Evolutionary conservation across 805 yeast species (phyloP).

Genomic region (Metschnikowia corniflorae): DNA sequence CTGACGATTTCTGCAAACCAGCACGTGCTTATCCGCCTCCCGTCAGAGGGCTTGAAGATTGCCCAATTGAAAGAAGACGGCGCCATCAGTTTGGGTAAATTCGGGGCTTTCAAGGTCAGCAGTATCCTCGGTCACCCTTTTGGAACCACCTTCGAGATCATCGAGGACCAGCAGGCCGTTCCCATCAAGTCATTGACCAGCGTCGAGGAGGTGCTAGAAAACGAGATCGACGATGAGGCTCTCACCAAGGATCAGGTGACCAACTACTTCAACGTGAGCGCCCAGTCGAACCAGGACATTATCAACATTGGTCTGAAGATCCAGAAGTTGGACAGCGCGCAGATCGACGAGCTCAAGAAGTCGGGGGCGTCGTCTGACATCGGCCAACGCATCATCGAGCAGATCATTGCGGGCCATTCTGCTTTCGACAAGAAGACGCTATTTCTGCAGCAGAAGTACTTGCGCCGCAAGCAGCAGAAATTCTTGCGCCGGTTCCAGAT

Average conservation of each 20-base stretch:
- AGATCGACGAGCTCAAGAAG: slow-evolving; percentile 78
- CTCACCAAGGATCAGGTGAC: slow-evolving; percentile 39
- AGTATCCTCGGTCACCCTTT: slow-evolving; percentile 75
- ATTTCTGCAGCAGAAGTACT: slow-evolving; percentile 87
- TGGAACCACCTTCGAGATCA: slow-evolving; percentile 87
- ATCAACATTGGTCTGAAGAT: slow-evolving; percentile 64
- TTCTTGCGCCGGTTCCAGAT: slow-evolving; percentile 83
- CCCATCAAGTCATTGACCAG: slow-evolving; percentile 44
- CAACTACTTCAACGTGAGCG: slow-evolving; percentile 38
- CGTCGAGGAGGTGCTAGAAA: slow-evolving; percentile 13
- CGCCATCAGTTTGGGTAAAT: slow-evolving; percentile 76
- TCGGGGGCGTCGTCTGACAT: slow-evolving; percentile 57
- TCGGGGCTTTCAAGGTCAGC: slow-evolving; percentile 78
- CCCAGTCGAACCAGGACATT: slow-evolving; percentile 64
- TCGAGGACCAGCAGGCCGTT: slow-evolving; percentile 48
- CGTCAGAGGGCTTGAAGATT: slow-evolving; percentile 75
- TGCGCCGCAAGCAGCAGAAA: slow-evolving; percentile 88
- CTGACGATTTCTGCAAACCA: slow-evolving; percentile 44
- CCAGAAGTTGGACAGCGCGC: slow-evolving; percentile 73
- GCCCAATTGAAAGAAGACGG: slow-evolving; percentile 62
- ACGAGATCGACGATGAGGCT: slow-evolving; percentile 32
- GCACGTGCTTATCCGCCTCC: slow-evolving; percentile 66
- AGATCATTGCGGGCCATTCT: slow-evolving; percentile 77
- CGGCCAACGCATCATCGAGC: slow-evolving; percentile 77
- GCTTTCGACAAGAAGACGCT: slow-evolving; percentile 86